phyloP scores from a whole-genome alignment of 2,329 filamentous ascomycete species.

The Pseudogymnoascus sp. region DNA sequence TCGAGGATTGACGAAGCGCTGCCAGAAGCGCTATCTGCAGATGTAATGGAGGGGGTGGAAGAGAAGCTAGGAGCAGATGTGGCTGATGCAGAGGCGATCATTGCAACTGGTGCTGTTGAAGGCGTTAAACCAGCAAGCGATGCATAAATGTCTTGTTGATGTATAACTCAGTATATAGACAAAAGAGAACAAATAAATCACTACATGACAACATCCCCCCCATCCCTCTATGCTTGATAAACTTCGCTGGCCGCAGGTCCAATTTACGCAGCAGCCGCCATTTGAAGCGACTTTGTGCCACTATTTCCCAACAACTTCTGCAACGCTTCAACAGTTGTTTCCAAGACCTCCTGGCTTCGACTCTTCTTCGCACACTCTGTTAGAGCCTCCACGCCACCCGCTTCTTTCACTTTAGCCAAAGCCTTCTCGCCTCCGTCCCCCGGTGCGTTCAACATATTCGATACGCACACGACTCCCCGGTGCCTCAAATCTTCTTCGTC shows the following conservation, averaged over 20 bases:
- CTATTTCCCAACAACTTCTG: constrained; percentile 39
- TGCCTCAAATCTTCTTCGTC: constrained; percentile 60
- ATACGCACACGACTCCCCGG: constrained; percentile 66
- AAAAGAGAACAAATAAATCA: background rate
- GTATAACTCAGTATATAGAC: constrained; percentile 7
- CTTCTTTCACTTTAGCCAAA: constrained; percentile 50
- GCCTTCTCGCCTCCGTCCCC: constrained; percentile 57
- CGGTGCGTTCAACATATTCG: constrained; percentile 62
- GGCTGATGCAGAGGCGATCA: constrained; percentile 6
- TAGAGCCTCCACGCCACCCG: constrained; percentile 58
- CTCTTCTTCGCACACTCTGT: constrained; percentile 63
- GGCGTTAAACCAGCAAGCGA: background rate
- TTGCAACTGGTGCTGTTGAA: constrained; percentile 1
- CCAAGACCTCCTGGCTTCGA: constrained; percentile 59
- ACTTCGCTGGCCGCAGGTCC: background rate
- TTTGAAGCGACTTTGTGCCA: background rate
- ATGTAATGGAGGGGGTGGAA: background rate
- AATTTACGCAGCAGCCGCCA: background rate
- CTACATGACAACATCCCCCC: background rate
- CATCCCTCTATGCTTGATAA: background rate
- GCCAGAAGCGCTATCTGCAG: background rate
- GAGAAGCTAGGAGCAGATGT: constrained; percentile 3
- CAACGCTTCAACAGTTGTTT: constrained; percentile 62
- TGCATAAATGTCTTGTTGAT: background rate
- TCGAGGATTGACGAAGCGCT: constrained; percentile 42